Base-by-base conservation (phyloP, 768 basidiomycete species). In the Naganishia friedmannii region DNA sequence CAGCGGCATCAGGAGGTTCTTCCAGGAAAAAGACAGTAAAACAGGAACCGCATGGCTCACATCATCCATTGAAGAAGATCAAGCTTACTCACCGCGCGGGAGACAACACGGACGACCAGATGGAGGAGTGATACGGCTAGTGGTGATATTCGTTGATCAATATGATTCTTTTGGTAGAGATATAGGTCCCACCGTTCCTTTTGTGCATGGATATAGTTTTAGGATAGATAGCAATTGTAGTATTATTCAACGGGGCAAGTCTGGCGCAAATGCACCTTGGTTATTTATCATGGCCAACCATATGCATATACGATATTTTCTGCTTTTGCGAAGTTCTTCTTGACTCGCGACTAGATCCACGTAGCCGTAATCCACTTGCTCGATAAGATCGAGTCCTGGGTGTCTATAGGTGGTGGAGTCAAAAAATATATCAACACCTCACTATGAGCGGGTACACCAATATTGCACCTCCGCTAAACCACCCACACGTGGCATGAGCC, bases 1-100 rank as follows among this genome's bases (percentile, higher is more conserved):
- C 65, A 48, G 63, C 48, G 23, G 10, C 42, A 5, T 34, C 63
- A 23, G 37, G 34, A n/a, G 19, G 29, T 53, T 31, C 48, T 26
- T 46, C 65, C 10, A 21, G 57, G 37, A 71, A 68, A 42, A 72
- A 69, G 55, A n/a, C 66, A n/a, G 60, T 45, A 17, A 67, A 57
- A 29, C 19, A 60, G 34, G 69, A 57, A 55, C 26, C 54, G n/a
- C 51, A 26, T 23, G 26, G 7, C 3, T 28, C 34, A 23, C 31
- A 28, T 13, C 66, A 53, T 23, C 54, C 71, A 9, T n/a, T 46
- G 48, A 72, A 72, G 48, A 72, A 69, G 71, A 72, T 72, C 71
- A 72, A 72, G 53, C 37, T 72, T 7, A 57, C 65, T 5, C 67
- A 72, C 48, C 57, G 53, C 17, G 60, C 60, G 39, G 60, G 60